Percentiles rank a stretch among this genome's conserved stretches.
Conservation (phyloP, 306 rosid genomes). For the Castanea sativa region DNA sequence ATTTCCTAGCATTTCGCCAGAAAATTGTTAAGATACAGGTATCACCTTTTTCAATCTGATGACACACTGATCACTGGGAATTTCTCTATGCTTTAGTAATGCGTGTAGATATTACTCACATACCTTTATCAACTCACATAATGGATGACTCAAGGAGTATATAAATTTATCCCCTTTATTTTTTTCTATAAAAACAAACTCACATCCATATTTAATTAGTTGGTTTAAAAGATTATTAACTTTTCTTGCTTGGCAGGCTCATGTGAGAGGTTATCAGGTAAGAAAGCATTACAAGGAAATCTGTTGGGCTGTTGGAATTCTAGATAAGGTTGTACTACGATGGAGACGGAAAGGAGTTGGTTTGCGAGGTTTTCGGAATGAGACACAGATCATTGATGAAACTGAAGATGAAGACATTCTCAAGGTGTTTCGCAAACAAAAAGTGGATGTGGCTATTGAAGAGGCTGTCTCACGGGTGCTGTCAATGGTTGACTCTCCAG, state of each 20-base stretch:
- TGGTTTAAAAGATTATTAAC: background rate
- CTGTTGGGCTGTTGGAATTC: conserved; percentile 89
- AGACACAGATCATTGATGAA: conserved; percentile 39
- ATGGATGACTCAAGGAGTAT: background rate
- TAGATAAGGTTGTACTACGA: conserved; percentile 83
- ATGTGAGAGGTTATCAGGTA: conserved; percentile 83
- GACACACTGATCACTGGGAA: background rate
- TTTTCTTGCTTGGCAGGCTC: conserved; percentile 61
- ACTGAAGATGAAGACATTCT: conserved; percentile 86
- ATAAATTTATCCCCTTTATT: background rate
- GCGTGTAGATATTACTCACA: background rate
- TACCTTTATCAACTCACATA: background rate
- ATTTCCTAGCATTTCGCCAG: conserved; percentile 67
- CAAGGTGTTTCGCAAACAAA: conserved; percentile 75
- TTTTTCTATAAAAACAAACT: background rate
- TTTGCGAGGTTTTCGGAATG: conserved; percentile 59
- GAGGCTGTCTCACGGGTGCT: conserved; percentile 72
- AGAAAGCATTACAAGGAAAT: conserved; percentile 75
- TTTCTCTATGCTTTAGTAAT: background rate
- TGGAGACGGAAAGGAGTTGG: conserved; percentile 89
- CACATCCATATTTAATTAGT: too few relatives aligned
- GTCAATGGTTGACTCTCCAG: conserved; percentile 70
- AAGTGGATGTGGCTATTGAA: conserved; percentile 62
- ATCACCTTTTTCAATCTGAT: conserved; percentile 6
- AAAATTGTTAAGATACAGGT: conserved; percentile 97